Evolutionary conservation across 306 rosid genomes (phyloP), one percentile per base, ranked within the genome.

Genomic region (Rosa multiflora): DNA sequence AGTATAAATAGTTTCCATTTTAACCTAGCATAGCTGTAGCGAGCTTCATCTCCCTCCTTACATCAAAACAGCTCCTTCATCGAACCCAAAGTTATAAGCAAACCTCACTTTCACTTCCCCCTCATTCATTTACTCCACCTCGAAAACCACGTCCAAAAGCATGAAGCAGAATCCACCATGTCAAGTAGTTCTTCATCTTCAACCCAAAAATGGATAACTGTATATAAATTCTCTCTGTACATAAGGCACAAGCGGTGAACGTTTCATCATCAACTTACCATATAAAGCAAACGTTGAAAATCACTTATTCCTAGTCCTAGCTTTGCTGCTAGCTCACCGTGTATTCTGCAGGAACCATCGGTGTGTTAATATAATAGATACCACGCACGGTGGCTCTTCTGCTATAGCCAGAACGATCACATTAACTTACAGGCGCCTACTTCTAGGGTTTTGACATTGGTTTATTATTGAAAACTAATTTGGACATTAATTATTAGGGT

Each of bases 231-330:
- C 89, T 82, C 78, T 75, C 82, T 73, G 73, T 67, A 82, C 62
- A 67, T 4, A 83, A 83, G 85, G 82, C 88, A 81, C 87, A 83
- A 61, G 46, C 51, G 72, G 68, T 78, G 86, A 85, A 21, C 75
- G 82, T 58, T 85, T 87, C 88, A 81, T 89, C 87, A 82, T 89
- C 81, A 75, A 76, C 73, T 83, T 86, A 74, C 85, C 86, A 67
- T 73, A 76, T 76, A 76, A 81, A 87, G 87, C 70, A 86, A 42
- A 79, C 49, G 82, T 86, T 80, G 85, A 82, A 87, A 58, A 74
- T 11, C 35, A 67, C 77, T 29, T 55, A 78, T 32, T 53, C 78
- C 76, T 68, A 40, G 62, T 62, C 35, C 6, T 23, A 82, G 82
- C 37, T 2, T 56, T 56, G 21, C 29, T 4, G 4, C 29, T 23